Evolutionary conservation across 805 yeast genomes (phyloP).

Genomic region (Suhomyces pyralidae): DNA sequence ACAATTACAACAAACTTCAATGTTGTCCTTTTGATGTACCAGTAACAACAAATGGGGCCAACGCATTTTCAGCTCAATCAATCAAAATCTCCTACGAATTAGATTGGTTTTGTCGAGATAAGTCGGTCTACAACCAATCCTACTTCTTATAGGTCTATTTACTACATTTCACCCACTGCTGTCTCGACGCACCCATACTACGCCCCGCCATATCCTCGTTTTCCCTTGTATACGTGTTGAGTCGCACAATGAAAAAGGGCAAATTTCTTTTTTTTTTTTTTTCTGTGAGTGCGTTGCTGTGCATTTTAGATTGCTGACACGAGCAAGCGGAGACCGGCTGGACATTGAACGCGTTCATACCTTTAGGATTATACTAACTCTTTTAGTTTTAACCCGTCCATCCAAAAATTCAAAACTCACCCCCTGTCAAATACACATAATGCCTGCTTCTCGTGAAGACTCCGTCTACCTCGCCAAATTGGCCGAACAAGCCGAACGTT

Average conservation of each 20-base stretch:
- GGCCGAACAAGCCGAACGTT: constrained; percentile 99
- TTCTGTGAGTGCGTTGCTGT: constrained; percentile 1
- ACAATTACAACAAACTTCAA: background rate
- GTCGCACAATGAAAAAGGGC: constrained; percentile 2
- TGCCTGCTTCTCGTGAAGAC: constrained; percentile 93
- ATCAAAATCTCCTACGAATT: background rate
- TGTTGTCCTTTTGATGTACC: background rate
- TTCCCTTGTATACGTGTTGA: constrained; percentile 1
- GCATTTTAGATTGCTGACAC: background rate
- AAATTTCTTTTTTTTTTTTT: constrained; percentile 2
- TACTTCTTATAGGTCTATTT: background rate
- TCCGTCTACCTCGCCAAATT: constrained; percentile 96
- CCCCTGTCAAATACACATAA: constrained; percentile 18
- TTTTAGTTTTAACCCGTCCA: constrained; percentile 1
- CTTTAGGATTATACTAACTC: background rate
- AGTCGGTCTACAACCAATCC: background rate
- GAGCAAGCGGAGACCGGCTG: background rate
- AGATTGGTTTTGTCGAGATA: background rate
- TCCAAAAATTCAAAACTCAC: background rate
- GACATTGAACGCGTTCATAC: background rate
- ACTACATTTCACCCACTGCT: background rate
- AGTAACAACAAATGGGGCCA: background rate
- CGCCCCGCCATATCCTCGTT: background rate
- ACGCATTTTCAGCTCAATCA: background rate
- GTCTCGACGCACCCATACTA: background rate